Conservation (phyloP, 495 filamentous ascomycete species). For the Xylaria castorea region DNA sequence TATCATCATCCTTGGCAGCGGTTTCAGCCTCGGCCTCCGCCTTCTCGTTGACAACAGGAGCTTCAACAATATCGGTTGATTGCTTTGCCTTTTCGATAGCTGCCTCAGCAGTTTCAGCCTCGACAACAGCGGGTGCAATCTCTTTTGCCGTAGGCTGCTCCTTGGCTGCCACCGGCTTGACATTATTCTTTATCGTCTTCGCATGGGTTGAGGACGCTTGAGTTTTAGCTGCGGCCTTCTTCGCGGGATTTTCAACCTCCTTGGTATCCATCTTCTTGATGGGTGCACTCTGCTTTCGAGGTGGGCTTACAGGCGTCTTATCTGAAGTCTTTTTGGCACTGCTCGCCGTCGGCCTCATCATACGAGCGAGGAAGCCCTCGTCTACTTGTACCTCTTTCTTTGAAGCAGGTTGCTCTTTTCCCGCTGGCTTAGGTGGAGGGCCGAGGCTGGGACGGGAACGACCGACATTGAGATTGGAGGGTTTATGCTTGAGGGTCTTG, state of each 20-base stretch:
- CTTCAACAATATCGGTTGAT: conserved; percentile 29
- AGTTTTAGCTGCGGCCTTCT: conserved; percentile 39
- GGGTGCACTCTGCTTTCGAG: conserved; percentile 42
- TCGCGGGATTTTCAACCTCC: conserved; percentile 35
- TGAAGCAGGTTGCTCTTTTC: conserved; percentile 48
- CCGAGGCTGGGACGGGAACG: conserved; percentile 58
- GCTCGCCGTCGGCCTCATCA: conserved; percentile 89
- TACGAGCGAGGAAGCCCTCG: conserved; percentile 83
- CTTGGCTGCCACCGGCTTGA: conserved; percentile 38
- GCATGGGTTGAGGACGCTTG: conserved; percentile 34
- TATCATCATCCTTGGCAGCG: conserved; percentile 15
- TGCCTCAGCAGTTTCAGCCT: conserved; percentile 42
- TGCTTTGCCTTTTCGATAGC: conserved; percentile 36
- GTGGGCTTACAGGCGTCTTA: conserved; percentile 59
- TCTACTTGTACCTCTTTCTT: conserved; percentile 61
- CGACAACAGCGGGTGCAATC: conserved; percentile 40
- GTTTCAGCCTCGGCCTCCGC: conserved; percentile 27
- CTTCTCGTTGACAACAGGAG: conserved; percentile 26
- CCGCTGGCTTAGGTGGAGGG: conserved; percentile 52
- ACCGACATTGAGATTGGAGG: conserved; percentile 46
- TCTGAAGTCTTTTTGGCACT: conserved; percentile 80
- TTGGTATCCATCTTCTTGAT: conserved; percentile 35
- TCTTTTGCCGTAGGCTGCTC: conserved; percentile 37
- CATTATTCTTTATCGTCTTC: conserved; percentile 26
- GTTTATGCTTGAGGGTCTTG: conserved; percentile 48